A percentile compares a stretch with the other conserved stretches of the same genome.
Evolutionary conservation across 2,329 filamentous ascomycete genomes (phyloP).

Genomic region (Fusarium sp.): DNA sequence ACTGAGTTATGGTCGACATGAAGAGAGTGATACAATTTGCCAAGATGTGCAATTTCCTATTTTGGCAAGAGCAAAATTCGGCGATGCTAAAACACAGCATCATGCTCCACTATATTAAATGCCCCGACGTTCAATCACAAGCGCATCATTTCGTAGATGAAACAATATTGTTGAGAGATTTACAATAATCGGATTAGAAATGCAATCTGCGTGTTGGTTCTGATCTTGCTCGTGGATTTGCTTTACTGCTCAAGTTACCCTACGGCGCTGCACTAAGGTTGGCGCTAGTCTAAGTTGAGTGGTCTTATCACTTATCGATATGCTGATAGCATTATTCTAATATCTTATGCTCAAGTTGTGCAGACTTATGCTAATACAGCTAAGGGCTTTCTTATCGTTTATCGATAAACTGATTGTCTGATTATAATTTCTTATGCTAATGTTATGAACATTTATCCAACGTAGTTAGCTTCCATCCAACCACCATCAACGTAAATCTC

Average conservation of each 20-base stretch:
- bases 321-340: not conserved
- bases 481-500: constrained; percentile 48
- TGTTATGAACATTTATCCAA: not conserved
- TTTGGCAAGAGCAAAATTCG: not conserved
- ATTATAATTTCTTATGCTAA: not conserved
- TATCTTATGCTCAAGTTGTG: fast-evolving
- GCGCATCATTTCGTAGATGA: not conserved
- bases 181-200: not conserved
- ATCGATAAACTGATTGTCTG: not conserved
- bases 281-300: too few species aligned
- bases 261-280: not conserved
- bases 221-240: not conserved
- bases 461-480: constrained; percentile 44
- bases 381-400: not conserved
- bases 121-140: not conserved
- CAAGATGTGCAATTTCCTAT: constrained; percentile 12
- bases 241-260: not conserved
- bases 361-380: constrained; percentile 22
- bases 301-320: not conserved
- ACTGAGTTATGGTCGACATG: too few species aligned
- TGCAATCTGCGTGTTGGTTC: not conserved
- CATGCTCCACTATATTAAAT: fast-evolving
- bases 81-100: fast-evolving
- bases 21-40: not conserved
- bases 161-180: fast-evolving